Conservation (phyloP, 2,329 filamentous ascomycete genomes). For the Salinomyces thailandicus region DNA sequence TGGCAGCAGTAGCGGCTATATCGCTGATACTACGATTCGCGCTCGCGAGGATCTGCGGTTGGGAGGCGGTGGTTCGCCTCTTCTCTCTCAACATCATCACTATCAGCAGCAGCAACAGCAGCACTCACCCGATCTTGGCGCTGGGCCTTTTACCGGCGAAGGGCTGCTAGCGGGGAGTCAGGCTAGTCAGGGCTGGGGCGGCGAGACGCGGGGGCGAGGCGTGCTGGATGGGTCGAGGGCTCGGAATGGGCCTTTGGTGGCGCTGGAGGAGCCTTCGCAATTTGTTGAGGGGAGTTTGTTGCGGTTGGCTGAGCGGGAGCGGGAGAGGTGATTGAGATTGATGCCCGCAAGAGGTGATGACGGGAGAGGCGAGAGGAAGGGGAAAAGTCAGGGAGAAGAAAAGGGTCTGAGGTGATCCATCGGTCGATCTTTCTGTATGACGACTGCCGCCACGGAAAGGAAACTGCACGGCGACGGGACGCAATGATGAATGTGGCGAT, state of each 20-base stretch:
- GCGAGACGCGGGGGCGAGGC: constrained; percentile 30
- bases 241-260: constrained; percentile 37
- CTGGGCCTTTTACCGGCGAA: constrained; percentile 33
- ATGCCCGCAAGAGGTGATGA: not conserved
- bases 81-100: too few species aligned
- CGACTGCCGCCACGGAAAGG: too few species aligned
- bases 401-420: too few species aligned
- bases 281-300: constrained; percentile 41
- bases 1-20: too few species aligned
- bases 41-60: too few species aligned
- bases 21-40: too few species aligned
- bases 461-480: too few species aligned
- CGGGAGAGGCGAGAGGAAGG: not conserved
- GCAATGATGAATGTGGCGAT: too few species aligned
- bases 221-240: constrained; percentile 37
- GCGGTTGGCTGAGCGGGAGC: constrained; percentile 29
- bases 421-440: too few species aligned
- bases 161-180: constrained; percentile 29
- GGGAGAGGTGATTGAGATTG: constrained; percentile 9
- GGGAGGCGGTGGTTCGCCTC: too few species aligned
- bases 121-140: constrained; percentile 3
- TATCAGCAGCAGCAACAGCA: too few species aligned
- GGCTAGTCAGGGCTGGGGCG: constrained; percentile 31
- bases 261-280: constrained; percentile 31
- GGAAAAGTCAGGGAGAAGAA: too few species aligned